Base-by-base conservation (phyloP, 495 filamentous ascomycete species). In the Hapsidospora chrysogenum region DNA sequence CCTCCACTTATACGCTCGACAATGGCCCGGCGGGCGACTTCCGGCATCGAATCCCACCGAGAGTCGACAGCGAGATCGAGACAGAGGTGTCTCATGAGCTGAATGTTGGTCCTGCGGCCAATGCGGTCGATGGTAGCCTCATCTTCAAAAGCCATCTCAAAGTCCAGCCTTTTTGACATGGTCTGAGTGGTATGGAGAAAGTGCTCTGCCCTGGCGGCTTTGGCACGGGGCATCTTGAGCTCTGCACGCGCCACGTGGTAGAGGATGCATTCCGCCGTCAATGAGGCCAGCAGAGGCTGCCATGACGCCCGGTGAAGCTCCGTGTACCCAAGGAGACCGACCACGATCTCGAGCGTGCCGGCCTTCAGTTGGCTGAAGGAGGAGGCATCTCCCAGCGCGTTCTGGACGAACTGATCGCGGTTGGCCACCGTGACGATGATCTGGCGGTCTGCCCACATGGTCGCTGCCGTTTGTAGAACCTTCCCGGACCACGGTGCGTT, bases 81-180 rank as follows among this genome's bases (percentile, higher is more conserved):
- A 23, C 48, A 49, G 1, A 51, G 37, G 8, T 46, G 41, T 2
- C 37, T 33, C 22, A 49, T 21, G 1, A 51, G 35, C 9, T 27
- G 17, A 2, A 14, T n/a, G 17, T 41, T 42, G 14, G 36, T 37
- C 1, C 15, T 13, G 16, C 29, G 23, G 17, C 29, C 27, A 17
- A 45, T 30, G 7, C 22, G n/a, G n/a, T 25, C 17, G 10, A 48
- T n/a, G 3, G 29, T 14, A 2, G 11, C 9, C 9, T 20, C 18
- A 13, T 41, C 35, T 30, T 41, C 29, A 3, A 17, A 35, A 9
- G 42, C 36, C 17, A 44, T 31, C 25, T 47, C 38, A 17, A 49
- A 32, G 8, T 39, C 40, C 23, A 46, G 35, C 2, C 38, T 16
- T 17, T 31, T 36, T 2, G 40, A 37, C 3, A 42, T 13, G 10